These are phyloP conservation scores for Candida tibetensis DNA, from an alignment of 805 yeast species.

Conservation along the genomic window DNA sequence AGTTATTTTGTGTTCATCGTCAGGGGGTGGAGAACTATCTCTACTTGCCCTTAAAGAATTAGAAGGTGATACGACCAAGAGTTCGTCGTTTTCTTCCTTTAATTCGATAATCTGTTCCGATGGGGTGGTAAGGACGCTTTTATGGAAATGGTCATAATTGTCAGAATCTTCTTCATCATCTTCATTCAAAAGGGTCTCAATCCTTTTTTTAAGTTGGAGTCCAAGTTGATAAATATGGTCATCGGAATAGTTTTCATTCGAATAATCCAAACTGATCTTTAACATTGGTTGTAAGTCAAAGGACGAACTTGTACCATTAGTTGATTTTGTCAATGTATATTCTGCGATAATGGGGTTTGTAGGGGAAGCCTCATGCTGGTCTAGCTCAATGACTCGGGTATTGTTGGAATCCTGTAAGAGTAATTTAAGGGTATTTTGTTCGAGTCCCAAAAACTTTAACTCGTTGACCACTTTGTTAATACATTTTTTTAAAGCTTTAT, in stretches of 20 bases:
- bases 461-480: slow-evolving; percentile 65
- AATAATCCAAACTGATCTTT: slow-evolving; percentile 35
- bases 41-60: slow-evolving; percentile 11
- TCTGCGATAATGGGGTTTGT: slow-evolving; percentile 42
- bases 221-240: slow-evolving; percentile 34
- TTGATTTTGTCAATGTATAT: slow-evolving; percentile 35
- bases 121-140: neutral
- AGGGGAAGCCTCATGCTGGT: slow-evolving; percentile 31
- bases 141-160: neutral
- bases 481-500: slow-evolving; percentile 66
- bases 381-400: slow-evolving; percentile 29
- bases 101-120: slow-evolving; percentile 24
- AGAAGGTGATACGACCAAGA: slow-evolving; percentile 28
- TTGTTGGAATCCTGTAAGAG: slow-evolving; percentile 29
- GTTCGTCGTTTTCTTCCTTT: slow-evolving; percentile 25
- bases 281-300: slow-evolving; percentile 34
- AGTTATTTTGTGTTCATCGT: neutral
- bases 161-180: slow-evolving; percentile 17
- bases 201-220: slow-evolving; percentile 23
- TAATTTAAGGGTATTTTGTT: slow-evolving; percentile 41
- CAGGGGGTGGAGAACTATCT: slow-evolving; percentile 8
- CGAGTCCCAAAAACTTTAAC: slow-evolving; percentile 55
- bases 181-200: slow-evolving; percentile 22
- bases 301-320: slow-evolving; percentile 12
- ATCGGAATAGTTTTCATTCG: slow-evolving; percentile 25